A percentile compares a stretch with the other conserved stretches of the same genome.
Conservation (phyloP, 495 filamentous ascomycete species). For the Penicillium macrosclerotiorum region DNA sequence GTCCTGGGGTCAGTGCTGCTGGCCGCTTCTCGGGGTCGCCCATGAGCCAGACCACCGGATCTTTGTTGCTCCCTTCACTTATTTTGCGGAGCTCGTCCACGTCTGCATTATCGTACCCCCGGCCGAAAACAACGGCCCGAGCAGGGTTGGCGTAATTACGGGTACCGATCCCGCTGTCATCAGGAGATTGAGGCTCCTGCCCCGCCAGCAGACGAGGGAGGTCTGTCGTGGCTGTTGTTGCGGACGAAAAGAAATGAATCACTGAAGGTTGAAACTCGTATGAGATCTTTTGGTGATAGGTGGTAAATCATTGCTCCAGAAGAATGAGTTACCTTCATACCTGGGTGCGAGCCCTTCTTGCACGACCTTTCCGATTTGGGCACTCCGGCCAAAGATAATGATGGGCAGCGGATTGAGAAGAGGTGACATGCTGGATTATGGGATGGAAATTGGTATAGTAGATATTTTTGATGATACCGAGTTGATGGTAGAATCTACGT, state of each 20-base stretch:
- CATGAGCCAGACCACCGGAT: constrained; percentile 17
- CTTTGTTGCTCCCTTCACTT: neutral
- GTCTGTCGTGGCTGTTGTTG: constrained; percentile 19
- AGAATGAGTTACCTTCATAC: constrained; percentile 30
- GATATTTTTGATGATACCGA: too few species aligned
- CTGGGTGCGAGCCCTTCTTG: too few species aligned
- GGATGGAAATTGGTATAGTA: too few species aligned
- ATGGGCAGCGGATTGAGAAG: too few species aligned
- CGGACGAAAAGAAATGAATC: constrained; percentile 26
- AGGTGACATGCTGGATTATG: too few species aligned
- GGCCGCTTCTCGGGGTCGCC: constrained; percentile 13
- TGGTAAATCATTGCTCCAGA: too few species aligned
- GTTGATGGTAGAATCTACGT: too few species aligned
- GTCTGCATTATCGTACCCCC: constrained; percentile 18
- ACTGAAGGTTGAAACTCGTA: too few species aligned
- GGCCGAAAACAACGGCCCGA: constrained; percentile 33
- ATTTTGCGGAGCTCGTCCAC: constrained; percentile 14
- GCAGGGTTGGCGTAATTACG: constrained; percentile 27
- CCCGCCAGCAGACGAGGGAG: constrained; percentile 29
- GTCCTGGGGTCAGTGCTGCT: constrained; percentile 6
- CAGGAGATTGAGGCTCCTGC: constrained; percentile 18
- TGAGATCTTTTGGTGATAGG: too few species aligned
- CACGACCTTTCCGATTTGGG: too few species aligned
- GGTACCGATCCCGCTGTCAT: constrained; percentile 25
- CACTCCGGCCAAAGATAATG: too few species aligned